Evolutionary conservation across 106 monocot genomes (phyloP), one percentile per base, ranked within the genome.

Genomic region (Acorus gramineus): DNA sequence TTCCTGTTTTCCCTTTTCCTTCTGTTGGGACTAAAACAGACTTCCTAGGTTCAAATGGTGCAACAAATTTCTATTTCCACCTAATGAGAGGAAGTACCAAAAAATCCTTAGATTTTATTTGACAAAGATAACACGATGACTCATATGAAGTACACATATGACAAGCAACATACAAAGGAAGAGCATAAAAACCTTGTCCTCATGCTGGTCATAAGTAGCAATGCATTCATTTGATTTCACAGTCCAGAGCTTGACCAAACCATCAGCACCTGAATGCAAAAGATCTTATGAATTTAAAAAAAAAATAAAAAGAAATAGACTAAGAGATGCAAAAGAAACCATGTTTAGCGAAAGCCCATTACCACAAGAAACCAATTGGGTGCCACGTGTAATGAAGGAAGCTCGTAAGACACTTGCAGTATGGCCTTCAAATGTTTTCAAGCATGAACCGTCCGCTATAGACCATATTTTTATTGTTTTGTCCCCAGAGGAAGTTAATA

Each of bases 391-490:
- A 66, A 96, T 72, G 61, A 91, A 96, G 49, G 85, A 85, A 50
- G 96, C 91, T 58, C 91, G 74, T 42, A 91, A 52, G 8, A 96
- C 91, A 64, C 91, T 81, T 11, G 96, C 71, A 63, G 85, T 91
- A 70, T 96, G 96, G 7, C 96, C 96, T 79, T 96, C 87, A 78
- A 91, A 96, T 59, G 96, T 87, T 73, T 83, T 87, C 50, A 96
- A 79, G 65, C 96, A 96, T 64, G 96, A 81, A 60, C 96, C 96
- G 77, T 96, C 96, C 61, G 82, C 72, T 55, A 96, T 67, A 14
- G 82, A 54, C 96, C 96, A 96, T 69, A 91, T 85, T 69, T 96
- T 96, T 71, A 96, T 76, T 6, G 87, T 96, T 74, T 76, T 82
- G 52, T 96, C 96, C 59, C 96, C 96, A 65, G 96, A 96, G 28